These are phyloP conservation scores for Trichoderma guizhouense DNA, from an alignment of 2,329 filamentous ascomycete species.

Conservation along the genomic window DNA sequence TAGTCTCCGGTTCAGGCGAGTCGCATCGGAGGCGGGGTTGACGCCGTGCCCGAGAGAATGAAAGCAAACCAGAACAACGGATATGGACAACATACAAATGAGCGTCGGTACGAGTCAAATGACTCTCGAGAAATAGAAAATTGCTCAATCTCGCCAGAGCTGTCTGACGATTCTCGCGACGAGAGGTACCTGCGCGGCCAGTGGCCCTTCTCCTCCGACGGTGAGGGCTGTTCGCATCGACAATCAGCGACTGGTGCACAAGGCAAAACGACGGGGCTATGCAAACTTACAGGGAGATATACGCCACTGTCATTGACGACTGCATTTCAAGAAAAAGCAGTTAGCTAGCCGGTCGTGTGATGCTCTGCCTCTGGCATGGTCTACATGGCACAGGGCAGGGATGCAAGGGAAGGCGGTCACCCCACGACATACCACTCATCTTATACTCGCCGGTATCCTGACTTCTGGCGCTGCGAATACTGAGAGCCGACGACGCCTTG, in stretches of 20 bases:
- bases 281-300: conserved; percentile 74
- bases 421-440: conserved; percentile 64
- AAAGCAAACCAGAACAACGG: background rate
- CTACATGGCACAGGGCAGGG: conserved; percentile 19
- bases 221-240: conserved; percentile 64
- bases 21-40: background rate
- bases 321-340: conserved; percentile 36
- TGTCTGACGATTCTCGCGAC: conserved; percentile 54
- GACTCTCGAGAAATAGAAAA: conserved; percentile 96
- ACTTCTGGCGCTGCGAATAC: conserved; percentile 58
- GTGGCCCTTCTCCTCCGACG: conserved; percentile 76
- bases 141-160: conserved; percentile 79
- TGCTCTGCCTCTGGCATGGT: background rate
- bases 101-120: conserved; percentile 93
- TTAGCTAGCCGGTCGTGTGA: conserved; percentile 29
- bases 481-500: conserved; percentile 59
- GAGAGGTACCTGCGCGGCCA: conserved; percentile 61
- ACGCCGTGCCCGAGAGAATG: background rate
- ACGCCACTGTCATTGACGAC: conserved; percentile 95
- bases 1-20: conserved; percentile 13
- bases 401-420: conserved; percentile 7
- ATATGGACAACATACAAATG: conserved; percentile 67
- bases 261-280: background rate
- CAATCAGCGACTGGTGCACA: background rate
- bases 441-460: conserved; percentile 71